Percentiles rank a stretch among this genome's conserved stretches.
These are phyloP conservation scores for Fusarium robinianum DNA, from an alignment of 2,329 filamentous ascomycete genomes.

Conservation along the genomic window DNA sequence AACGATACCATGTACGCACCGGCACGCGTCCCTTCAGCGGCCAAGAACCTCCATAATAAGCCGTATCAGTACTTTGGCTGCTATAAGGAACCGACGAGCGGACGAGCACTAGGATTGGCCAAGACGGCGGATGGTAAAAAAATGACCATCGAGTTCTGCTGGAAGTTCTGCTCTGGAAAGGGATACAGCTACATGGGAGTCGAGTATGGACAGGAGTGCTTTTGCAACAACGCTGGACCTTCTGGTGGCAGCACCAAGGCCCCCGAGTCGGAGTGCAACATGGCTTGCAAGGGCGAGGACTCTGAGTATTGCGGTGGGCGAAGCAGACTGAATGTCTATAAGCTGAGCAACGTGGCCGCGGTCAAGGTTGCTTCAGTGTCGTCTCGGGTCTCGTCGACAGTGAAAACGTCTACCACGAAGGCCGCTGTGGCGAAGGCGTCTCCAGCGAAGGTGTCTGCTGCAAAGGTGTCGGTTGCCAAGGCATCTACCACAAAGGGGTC, in stretches of 20 bases:
- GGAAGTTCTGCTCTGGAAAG: slow-evolving; percentile 23
- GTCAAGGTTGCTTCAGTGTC: no score
- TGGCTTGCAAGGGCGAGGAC: slow-evolving; percentile 23
- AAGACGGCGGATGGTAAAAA: slow-evolving; percentile 16
- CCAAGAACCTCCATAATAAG: not conserved
- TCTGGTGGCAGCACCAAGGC: slow-evolving; percentile 22
- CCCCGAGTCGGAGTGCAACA: slow-evolving; percentile 13
- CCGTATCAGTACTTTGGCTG: slow-evolving; percentile 22
- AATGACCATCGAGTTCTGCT: slow-evolving; percentile 25
- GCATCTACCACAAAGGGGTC: no score
- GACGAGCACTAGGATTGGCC: slow-evolving; percentile 9
- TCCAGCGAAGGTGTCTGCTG: no score
- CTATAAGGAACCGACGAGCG: slow-evolving; percentile 24
- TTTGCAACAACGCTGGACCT: slow-evolving; percentile 21
- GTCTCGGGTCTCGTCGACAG: no score
- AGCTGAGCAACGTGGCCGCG: slow-evolving; percentile 5
- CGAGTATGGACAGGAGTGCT: slow-evolving; percentile 26
- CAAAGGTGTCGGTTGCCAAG: no score
- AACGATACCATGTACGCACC: slow-evolving; percentile 22
- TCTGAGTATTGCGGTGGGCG: slow-evolving; percentile 20
- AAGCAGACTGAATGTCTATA: slow-evolving; percentile 25
- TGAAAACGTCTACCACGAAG: no score
- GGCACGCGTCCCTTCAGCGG: not conserved
- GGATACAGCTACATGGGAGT: slow-evolving; percentile 22
- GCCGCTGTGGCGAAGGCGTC: no score